phyloP scores from a whole-genome alignment of 202 grass and related monocot species.

The Carex arenaria region DNA sequence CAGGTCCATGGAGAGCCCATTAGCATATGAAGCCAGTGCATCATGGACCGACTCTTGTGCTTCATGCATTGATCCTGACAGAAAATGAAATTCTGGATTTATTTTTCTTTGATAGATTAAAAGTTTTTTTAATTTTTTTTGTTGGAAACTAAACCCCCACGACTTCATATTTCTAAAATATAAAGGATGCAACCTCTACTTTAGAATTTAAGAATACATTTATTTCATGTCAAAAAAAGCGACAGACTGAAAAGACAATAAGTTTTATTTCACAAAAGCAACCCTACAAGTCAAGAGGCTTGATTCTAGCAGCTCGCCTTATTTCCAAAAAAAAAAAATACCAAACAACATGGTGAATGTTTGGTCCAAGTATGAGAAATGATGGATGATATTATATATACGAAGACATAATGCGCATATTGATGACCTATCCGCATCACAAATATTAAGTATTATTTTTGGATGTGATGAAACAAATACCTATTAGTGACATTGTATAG shows the following conservation, averaged over 20 bases:
- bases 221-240: slow-evolving; percentile 4
- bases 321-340: not conserved
- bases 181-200: not conserved
- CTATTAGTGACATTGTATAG: not conserved
- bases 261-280: not conserved
- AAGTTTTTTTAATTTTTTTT: not conserved
- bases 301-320: not conserved
- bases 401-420: not conserved
- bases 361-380: not conserved
- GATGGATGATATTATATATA: not conserved
- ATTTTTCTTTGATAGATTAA: not conserved
- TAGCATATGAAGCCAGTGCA: slow-evolving; percentile 53
- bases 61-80: slow-evolving; percentile 59
- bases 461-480: not conserved
- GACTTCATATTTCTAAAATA: not conserved
- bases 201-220: not conserved
- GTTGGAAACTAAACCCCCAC: not conserved
- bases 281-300: not conserved
- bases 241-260: not conserved
- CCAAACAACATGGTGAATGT: not conserved
- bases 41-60: slow-evolving; percentile 32
- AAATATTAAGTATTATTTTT: not conserved
- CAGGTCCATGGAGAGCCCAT: slow-evolving; percentile 57
- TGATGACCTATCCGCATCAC: not conserved
- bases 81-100: not conserved